Conservation (phyloP, 1,139 yeast genomes). For the Kodamaea sp. region DNA sequence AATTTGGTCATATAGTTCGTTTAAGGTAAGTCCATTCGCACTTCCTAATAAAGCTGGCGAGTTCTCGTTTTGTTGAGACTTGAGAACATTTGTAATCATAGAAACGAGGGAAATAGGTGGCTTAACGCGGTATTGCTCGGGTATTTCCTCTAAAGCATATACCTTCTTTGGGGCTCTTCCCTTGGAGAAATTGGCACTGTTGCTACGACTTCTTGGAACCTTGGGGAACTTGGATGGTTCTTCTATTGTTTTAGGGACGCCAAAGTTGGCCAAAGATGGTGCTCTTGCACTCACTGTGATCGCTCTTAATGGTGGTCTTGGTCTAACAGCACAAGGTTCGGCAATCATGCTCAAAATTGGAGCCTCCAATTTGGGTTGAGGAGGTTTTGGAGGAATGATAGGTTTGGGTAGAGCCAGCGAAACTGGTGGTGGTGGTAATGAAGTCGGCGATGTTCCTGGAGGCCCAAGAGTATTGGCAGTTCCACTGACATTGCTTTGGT, state of each 20-base stretch:
- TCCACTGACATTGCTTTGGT: not conserved
- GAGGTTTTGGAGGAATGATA: slow-evolving; percentile 25
- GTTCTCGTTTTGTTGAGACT: slow-evolving; percentile 51
- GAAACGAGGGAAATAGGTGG: slow-evolving; percentile 80
- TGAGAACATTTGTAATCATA: slow-evolving; percentile 73
- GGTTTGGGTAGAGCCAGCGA: slow-evolving; percentile 12
- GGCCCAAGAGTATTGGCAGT: slow-evolving; percentile 9
- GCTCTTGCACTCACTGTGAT: slow-evolving; percentile 25
- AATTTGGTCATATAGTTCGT: slow-evolving; percentile 83
- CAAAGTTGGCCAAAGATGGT: slow-evolving; percentile 24
- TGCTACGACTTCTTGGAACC: slow-evolving; percentile 34
- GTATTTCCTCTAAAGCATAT: slow-evolving; percentile 73
- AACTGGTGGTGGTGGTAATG: slow-evolving; percentile 5
- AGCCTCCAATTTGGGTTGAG: slow-evolving; percentile 40
- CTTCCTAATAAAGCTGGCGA: not conserved
- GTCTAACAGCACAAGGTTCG: slow-evolving; percentile 17
- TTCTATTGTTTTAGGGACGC: slow-evolving; percentile 34
- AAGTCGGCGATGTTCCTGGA: slow-evolving; percentile 20
- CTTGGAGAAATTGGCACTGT: slow-evolving; percentile 19
- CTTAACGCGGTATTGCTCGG: slow-evolving; percentile 77
- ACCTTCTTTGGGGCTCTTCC: slow-evolving; percentile 52
- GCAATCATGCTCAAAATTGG: slow-evolving; percentile 27
- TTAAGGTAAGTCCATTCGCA: slow-evolving; percentile 67
- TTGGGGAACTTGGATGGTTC: slow-evolving; percentile 43
- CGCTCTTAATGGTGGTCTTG: slow-evolving; percentile 20